Base-by-base conservation (phyloP, 495 filamentous ascomycete species). In the Podospora fimiseda region DNA sequence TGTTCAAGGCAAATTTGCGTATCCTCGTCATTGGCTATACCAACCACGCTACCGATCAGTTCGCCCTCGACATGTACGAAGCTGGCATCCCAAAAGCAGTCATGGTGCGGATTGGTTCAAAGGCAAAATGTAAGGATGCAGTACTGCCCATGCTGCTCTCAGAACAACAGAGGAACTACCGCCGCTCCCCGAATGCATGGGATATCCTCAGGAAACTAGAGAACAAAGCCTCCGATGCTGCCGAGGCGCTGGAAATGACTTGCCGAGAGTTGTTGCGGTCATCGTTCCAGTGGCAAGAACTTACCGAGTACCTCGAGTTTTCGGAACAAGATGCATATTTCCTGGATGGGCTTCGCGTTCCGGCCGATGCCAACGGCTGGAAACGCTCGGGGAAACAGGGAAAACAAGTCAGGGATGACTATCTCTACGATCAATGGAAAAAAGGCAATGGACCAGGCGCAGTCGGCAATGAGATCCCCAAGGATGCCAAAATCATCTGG, bases 41-140 rank as follows among this genome's bases (percentile, higher is more conserved):
- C 0, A 90, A 93, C 57, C 88, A 93, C 66, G 87, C 88, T 0
- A 65, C 89, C 0, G 84, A 90, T 57, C 86, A 92, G 55, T 89
- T 89, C 45, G 64, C 87, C 0, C 83, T 87, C 55, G 84, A 90
- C 51, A 62, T 90, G 0, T 53, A 85, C 2, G 70, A 84, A 18
- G 79, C 80, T 15, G 86, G 83, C 0, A 85, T 93, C 9, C 63
- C 71, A 0, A 1, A 20, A 0, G 24, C 60, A 0, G n/a, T 55
- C 0, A 85, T 92, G 44, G 77, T 92, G 0, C 77, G 89, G 3
- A 67, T 94, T 1, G 89, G 89, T 0, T 71, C 74, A 0, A 60
- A 56, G 37, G 53, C 39, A 0, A 89, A 87, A 59, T 82, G 73
- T 13, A 83, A 77, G 0, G 7, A 53, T 0, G 56, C 71, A 43